Evolutionary conservation across 1,139 yeast species (phyloP).

Genomic region (Taphrina flavorubra): DNA sequence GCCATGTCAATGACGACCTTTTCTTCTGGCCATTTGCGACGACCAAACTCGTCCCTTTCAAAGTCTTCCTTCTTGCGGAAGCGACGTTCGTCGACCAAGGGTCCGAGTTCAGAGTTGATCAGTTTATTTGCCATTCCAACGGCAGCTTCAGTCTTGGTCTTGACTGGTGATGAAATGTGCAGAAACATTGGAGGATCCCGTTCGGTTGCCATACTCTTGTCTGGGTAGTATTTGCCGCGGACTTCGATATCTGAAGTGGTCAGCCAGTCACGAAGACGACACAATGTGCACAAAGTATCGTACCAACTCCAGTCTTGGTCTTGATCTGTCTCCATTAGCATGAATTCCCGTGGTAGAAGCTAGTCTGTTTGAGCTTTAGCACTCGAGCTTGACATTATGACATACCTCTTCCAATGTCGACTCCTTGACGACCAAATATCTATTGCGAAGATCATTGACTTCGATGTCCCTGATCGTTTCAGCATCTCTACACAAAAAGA

Average conservation of each 20-base stretch:
- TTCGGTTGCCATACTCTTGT: conserved; percentile 51
- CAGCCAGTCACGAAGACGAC: background rate
- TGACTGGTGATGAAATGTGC: conserved; percentile 50
- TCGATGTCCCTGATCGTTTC: conserved; percentile 49
- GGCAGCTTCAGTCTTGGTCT: conserved; percentile 51
- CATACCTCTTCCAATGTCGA: conserved; percentile 49
- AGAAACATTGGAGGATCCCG: conserved; percentile 52
- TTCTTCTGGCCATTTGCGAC: conserved; percentile 49
- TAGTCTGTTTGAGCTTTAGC: conserved; percentile 29
- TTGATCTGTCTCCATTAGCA: conserved; percentile 38
- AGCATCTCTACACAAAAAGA: conserved; percentile 28
- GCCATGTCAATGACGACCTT: conserved; percentile 49
- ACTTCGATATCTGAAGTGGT: conserved; percentile 49
- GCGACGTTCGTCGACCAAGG: conserved; percentile 51
- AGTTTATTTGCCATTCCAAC: conserved; percentile 50
- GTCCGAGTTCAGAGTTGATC: conserved; percentile 51
- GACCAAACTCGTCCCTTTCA: conserved; percentile 43
- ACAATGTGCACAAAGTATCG: background rate
- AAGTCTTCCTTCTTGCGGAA: conserved; percentile 47
- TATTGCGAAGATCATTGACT: conserved; percentile 53
- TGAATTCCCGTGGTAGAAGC: conserved; percentile 1
- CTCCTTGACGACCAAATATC: conserved; percentile 53
- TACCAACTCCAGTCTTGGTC: conserved; percentile 45
- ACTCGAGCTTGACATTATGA: background rate
- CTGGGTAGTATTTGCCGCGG: conserved; percentile 54